Conservation (phyloP, 2,329 filamentous ascomycete species). For the Colletotrichum godetiae region DNA sequence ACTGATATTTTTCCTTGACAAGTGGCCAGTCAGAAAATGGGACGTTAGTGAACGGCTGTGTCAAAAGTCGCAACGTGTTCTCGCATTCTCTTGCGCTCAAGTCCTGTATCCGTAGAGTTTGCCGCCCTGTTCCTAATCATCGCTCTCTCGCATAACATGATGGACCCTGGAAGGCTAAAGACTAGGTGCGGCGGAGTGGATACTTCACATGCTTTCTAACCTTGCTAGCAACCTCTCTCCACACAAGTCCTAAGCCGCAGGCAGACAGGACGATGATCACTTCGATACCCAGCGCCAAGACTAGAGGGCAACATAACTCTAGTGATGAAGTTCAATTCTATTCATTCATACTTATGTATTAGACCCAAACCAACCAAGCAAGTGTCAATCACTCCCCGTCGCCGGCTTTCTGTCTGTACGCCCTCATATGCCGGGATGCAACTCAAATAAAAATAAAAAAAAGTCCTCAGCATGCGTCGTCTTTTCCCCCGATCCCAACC, state of each 20-base stretch:
- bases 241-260: not conserved
- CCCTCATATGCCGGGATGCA: conserved; percentile 15
- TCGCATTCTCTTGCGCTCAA: conserved; percentile 17
- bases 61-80: not conserved
- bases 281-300: not conserved
- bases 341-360: conserved; percentile 33
- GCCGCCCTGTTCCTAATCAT: no score
- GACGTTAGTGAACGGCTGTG: not conserved
- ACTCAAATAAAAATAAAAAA: not conserved
- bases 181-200: not conserved
- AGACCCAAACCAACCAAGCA: conserved; percentile 24
- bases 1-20: not conserved
- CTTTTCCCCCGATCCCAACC: conserved; percentile 7
- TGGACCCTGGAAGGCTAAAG: not conserved
- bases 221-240: not conserved
- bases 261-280: not conserved
- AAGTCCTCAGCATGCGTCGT: conserved; percentile 9
- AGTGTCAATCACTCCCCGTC: conserved; percentile 27
- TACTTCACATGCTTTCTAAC: conserved; percentile 10
- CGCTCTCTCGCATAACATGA: not conserved
- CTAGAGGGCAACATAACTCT: no score
- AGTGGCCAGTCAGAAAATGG: not conserved
- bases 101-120: not conserved
- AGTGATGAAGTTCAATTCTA: conserved; percentile 23
- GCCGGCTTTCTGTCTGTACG: conserved; percentile 22